phyloP scores from a whole-genome alignment of 2,329 filamentous ascomycete genomes.

The Pseudocercospora macadamiae region DNA sequence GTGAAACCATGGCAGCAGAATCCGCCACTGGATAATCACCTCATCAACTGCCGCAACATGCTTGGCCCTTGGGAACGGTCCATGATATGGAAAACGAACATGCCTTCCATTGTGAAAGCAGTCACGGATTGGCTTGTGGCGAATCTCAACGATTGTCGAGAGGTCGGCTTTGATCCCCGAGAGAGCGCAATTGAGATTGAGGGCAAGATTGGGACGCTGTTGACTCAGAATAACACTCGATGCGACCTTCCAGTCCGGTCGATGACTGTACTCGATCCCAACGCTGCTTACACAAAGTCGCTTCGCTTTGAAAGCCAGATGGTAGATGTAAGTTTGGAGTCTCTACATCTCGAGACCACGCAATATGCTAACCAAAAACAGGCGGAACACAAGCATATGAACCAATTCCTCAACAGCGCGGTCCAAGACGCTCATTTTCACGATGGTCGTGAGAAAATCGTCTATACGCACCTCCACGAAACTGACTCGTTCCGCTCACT shows the following conservation, averaged over 20 bases:
- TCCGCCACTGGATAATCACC: conserved; percentile 30
- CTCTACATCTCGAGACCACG: not conserved
- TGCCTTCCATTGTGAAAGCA: conserved; percentile 28
- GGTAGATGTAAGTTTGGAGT: conserved; percentile 69
- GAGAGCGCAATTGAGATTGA: conserved; percentile 87
- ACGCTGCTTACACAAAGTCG: conserved; percentile 52
- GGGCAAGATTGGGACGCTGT: conserved; percentile 83
- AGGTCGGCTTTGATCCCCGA: conserved; percentile 60
- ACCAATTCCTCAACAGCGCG: conserved; percentile 77
- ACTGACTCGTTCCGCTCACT: conserved; percentile 83
- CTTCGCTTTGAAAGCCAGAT: conserved; percentile 80
- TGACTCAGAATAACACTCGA: conserved; percentile 71
- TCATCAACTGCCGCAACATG: conserved; percentile 29
- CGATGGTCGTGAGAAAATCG: conserved; percentile 62
- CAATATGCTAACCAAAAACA: conserved; percentile 42
- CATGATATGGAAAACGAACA: conserved; percentile 30
- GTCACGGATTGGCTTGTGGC: conserved; percentile 35
- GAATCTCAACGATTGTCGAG: conserved; percentile 41
- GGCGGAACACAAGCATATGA: conserved; percentile 80
- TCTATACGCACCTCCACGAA: conserved; percentile 82
- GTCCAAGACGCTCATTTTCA: conserved; percentile 44
- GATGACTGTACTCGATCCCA: conserved; percentile 69
- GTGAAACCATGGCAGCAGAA: conserved; percentile 14
- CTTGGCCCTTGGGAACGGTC: conserved; percentile 38
- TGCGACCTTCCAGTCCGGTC: conserved; percentile 68